Conservation (phyloP, 140 eudicot species). For the Erigeron philadelphicus region DNA sequence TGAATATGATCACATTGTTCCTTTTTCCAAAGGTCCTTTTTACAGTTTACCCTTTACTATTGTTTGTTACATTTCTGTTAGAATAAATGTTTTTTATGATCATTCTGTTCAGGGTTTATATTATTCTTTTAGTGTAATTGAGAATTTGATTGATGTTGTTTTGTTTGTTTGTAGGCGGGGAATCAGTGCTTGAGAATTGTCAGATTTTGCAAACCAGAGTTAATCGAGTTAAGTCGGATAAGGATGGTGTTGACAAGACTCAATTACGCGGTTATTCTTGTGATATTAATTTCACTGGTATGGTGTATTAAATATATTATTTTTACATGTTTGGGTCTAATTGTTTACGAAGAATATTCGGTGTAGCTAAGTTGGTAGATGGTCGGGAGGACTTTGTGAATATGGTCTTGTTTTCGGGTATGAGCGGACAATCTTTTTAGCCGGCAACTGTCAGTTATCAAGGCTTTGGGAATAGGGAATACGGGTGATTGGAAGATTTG, state of each 20-base stretch:
- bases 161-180: slow-evolving; percentile 58
- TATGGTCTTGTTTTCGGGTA: too few species aligned
- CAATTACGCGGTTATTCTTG: slow-evolving; percentile 69
- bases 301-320: background rate
- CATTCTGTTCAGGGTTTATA: background rate
- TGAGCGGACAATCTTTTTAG: too few species aligned
- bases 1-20: slow-evolving; percentile 94
- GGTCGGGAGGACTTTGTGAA: too few species aligned
- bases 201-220: slow-evolving; percentile 95
- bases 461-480: too few species aligned
- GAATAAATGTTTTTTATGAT: too few species aligned
- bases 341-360: too few species aligned
- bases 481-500: too few species aligned
- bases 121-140: background rate
- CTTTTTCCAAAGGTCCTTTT: slow-evolving; percentile 78
- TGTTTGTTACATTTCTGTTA: background rate
- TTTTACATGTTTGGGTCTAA: background rate
- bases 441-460: too few species aligned
- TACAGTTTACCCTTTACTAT: slow-evolving; percentile 6
- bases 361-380: too few species aligned
- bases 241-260: slow-evolving; percentile 50
- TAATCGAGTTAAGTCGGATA: slow-evolving; percentile 63
- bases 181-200: slow-evolving; percentile 80
- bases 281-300: slow-evolving; percentile 82
- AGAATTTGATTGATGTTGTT: background rate